Conservation (phyloP, 768 basidiomycete genomes). For the Russula sp. region DNA sequence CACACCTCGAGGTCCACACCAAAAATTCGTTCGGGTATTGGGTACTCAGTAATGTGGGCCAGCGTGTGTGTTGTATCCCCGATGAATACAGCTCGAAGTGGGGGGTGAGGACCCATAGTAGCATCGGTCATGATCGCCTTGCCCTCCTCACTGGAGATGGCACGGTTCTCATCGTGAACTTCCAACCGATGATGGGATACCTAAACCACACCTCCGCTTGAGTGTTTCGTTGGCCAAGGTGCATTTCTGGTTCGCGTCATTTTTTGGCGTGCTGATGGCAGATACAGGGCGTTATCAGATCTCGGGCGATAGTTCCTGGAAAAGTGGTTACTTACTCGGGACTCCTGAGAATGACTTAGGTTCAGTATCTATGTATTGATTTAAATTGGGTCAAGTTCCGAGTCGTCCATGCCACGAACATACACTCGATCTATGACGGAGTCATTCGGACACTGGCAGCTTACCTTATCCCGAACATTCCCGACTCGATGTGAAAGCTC, state of each 20-base stretch:
- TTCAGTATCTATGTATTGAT: too few relatives aligned
- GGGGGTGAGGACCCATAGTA: conserved; percentile 9
- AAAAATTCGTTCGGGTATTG: conserved; percentile 16
- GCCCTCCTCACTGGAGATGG: conserved; percentile 10
- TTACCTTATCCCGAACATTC: too few relatives aligned
- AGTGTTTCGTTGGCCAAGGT: neutral
- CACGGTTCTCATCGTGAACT: conserved; percentile 14
- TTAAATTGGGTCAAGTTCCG: too few relatives aligned
- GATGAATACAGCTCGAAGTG: conserved; percentile 24
- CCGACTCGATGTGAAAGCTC: too few relatives aligned
- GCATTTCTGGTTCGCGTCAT: neutral
- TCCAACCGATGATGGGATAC: conserved; percentile 18
- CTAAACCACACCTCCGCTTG: neutral
- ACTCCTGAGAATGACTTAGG: too few relatives aligned
- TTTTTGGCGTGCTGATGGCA: neutral
- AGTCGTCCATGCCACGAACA: too few relatives aligned
- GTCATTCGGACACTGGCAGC: too few relatives aligned
- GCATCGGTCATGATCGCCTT: conserved; percentile 13
- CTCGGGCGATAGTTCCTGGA: too few relatives aligned
- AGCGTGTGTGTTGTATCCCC: conserved; percentile 22
- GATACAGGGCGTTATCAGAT: neutral
- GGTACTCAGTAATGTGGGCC: conserved; percentile 22
- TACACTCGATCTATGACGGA: too few relatives aligned
- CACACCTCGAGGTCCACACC: conserved; percentile 16
- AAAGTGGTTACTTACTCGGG: too few relatives aligned